Base-by-base conservation (phyloP, 2,329 filamentous ascomycete genomes). In the Alternaria novae-zelandiae region DNA sequence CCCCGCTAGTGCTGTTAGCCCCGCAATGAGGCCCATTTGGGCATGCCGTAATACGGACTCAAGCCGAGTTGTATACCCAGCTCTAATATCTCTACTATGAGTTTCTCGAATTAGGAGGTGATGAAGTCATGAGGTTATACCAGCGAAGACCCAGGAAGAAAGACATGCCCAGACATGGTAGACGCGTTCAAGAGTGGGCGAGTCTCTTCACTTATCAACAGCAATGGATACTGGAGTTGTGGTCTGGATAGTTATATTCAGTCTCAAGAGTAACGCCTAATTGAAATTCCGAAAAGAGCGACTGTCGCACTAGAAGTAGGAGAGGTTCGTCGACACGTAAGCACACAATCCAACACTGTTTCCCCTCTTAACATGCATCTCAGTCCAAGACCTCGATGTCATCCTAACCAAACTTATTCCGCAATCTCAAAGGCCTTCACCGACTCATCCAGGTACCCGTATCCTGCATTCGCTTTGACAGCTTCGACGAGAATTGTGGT, bases 1-100 rank as follows among this genome's bases (percentile, higher is more conserved):
- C 59, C 59, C 59, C 59, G 59, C 59, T 59, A 46, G 43, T 15
- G 45, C 17, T 23, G 47, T 11, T 12, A 36, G 25, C 59, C 55
- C 59, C 55, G 28, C 55, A 23, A 44, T 43, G 23, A 53, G 10
- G 23, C 28, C 20, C 20, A 17, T 41, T 17, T 41, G 36, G 36
- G 36, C 36, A 41, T 41, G 20, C 49, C 13, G 21, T 25, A 25
- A 6, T 17, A 41, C 28, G 1, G 21, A 36, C 12, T 13, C 30
- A 41, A 36, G 15, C 17, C 23, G 30, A 5, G 3, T 23, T 25
- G 20, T 11, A 53, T 3, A 30, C 12, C 49, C 20, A 41, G 36
- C 30, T 21, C 28, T 4, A 0, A 13, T 2, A 21, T n/a, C 5
- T 2, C 17, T 23, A n/a, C 17, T 23, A n/a, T 8, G 0, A 20